These are phyloP conservation scores for Hericium rajendrae DNA, from an alignment of 768 basidiomycete genomes.

Conservation along the genomic window DNA sequence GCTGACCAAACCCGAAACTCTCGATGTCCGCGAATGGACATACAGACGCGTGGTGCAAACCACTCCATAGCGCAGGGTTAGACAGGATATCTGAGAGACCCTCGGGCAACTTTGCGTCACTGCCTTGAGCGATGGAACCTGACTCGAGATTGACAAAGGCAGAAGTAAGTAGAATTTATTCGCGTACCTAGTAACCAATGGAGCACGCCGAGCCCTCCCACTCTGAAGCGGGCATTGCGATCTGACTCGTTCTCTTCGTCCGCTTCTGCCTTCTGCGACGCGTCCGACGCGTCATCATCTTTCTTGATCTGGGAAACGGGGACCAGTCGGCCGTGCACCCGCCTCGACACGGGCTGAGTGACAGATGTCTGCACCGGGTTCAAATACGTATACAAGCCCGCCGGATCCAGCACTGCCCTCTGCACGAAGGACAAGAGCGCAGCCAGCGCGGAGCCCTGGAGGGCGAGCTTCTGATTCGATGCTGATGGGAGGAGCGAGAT, in stretches of 20 bases:
- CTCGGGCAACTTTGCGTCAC: slow-evolving; percentile 9
- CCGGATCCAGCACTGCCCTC: slow-evolving; percentile 50
- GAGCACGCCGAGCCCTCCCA: slow-evolving; percentile 57
- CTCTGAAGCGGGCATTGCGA: slow-evolving; percentile 56
- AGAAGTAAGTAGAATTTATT: background rate
- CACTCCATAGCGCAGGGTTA: slow-evolving; percentile 53
- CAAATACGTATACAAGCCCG: slow-evolving; percentile 44
- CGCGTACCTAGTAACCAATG: slow-evolving; percentile 50
- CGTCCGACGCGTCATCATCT: slow-evolving; percentile 20
- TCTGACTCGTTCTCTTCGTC: slow-evolving; percentile 66
- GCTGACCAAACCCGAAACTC: slow-evolving; percentile 55
- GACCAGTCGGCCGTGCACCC: slow-evolving; percentile 22
- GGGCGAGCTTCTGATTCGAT: slow-evolving; percentile 17
- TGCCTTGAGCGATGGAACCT: slow-evolving; percentile 1
- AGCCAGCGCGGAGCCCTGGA: slow-evolving; percentile 23
- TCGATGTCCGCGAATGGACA: slow-evolving; percentile 35
- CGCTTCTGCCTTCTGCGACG: slow-evolving; percentile 41
- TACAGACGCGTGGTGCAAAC: slow-evolving; percentile 34
- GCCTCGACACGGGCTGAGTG: slow-evolving; percentile 23
- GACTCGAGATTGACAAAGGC: background rate
- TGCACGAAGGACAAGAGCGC: slow-evolving; percentile 44
- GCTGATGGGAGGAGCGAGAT: slow-evolving; percentile 9
- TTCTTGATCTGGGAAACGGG: slow-evolving; percentile 23
- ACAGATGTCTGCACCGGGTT: slow-evolving; percentile 51
- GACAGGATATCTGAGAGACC: slow-evolving; percentile 31